phyloP scores from a whole-genome alignment of 2,329 filamentous ascomycete species.

The Emmonsiellopsis sp. region DNA sequence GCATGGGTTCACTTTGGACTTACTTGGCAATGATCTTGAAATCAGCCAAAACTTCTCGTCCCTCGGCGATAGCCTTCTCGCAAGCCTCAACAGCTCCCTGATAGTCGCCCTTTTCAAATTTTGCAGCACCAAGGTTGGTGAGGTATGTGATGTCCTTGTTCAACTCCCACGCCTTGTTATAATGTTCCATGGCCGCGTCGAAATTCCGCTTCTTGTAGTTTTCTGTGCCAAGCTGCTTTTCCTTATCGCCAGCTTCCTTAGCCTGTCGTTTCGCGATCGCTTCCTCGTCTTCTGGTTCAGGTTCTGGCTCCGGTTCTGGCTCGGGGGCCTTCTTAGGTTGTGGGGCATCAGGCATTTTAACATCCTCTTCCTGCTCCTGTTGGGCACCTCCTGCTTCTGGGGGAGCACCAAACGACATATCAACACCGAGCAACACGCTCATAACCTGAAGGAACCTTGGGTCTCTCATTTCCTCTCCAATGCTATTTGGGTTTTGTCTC shows the following conservation, averaged over 20 bases:
- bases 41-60: constrained; percentile 80
- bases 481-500: constrained; percentile 67
- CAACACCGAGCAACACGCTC: constrained; percentile 84
- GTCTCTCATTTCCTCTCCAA: constrained; percentile 75
- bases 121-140: constrained; percentile 88
- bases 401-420: constrained; percentile 64
- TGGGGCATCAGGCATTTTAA: constrained; percentile 65
- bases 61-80: constrained; percentile 80
- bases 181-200: constrained; percentile 88
- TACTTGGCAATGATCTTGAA: constrained; percentile 97
- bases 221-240: constrained; percentile 89
- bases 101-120: constrained; percentile 95
- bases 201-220: constrained; percentile 98
- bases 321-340: constrained; percentile 34
- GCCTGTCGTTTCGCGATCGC: constrained; percentile 74
- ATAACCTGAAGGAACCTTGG: constrained; percentile 90
- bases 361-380: constrained; percentile 57
- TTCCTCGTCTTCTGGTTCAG: constrained; percentile 70
- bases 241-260: constrained; percentile 84
- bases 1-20: constrained; percentile 10
- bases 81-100: constrained; percentile 78
- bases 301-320: constrained; percentile 45
- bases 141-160: constrained; percentile 96
- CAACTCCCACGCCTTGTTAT: constrained; percentile 86
- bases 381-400: constrained; percentile 36